Evolutionary conservation across 805 yeast genomes (phyloP).

Genomic region (Blastobotrys peoriensis): DNA sequence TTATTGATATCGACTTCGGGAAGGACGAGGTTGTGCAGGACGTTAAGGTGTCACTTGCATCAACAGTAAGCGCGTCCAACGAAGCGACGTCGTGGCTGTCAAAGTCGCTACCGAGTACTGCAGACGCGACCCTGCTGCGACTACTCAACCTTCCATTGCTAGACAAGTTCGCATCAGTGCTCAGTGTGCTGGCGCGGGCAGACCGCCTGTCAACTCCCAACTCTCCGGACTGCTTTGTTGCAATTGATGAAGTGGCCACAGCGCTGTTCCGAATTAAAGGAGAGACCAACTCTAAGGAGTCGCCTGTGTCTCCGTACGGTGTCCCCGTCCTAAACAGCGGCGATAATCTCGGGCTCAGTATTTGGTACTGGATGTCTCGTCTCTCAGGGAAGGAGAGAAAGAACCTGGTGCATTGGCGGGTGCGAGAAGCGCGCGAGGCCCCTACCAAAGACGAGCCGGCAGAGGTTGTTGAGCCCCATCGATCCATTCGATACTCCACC

Average conservation of each 20-base stretch:
- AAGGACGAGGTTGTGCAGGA: constrained; percentile 19
- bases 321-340: constrained; percentile 27
- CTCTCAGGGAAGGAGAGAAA: constrained; percentile 7
- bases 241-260: constrained; percentile 27
- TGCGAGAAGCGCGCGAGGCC: constrained; percentile 1
- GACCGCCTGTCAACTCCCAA: constrained; percentile 30
- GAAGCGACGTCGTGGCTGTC: constrained; percentile 23
- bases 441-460: not conserved
- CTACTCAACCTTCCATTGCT: constrained; percentile 29
- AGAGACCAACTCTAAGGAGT: constrained; percentile 2
- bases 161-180: constrained; percentile 27
- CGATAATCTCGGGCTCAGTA: constrained; percentile 28
- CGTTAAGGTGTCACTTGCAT: constrained; percentile 26
- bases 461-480: constrained; percentile 12
- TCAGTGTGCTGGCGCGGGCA: constrained; percentile 29
- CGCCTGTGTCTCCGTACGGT: constrained; percentile 23
- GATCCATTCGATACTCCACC: constrained; percentile 15
- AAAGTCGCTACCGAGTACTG: constrained; percentile 18
- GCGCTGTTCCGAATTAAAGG: constrained; percentile 22
- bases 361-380: constrained; percentile 26
- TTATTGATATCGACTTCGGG: constrained; percentile 29
- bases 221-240: constrained; percentile 31
- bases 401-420: not conserved
- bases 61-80: constrained; percentile 18
- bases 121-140: constrained; percentile 22